phyloP scores from a whole-genome alignment of 768 basidiomycete species.

The Chalciporus chontae region DNA sequence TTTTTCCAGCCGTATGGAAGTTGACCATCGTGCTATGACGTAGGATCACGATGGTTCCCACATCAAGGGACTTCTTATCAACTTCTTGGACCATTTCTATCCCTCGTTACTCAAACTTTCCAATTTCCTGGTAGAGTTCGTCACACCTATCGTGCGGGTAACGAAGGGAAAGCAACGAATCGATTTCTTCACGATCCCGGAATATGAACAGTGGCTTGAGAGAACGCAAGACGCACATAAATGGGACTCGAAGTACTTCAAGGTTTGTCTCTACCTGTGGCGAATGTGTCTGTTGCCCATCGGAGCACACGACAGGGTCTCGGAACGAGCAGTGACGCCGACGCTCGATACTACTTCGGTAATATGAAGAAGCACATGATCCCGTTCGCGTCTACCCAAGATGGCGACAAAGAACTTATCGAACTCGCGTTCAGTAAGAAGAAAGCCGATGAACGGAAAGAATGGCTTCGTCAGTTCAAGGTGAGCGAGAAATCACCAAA shows the following conservation, averaged over 20 bases:
- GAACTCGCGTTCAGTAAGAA: constrained; percentile 99
- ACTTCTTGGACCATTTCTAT: constrained; percentile 95
- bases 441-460: constrained; percentile 97
- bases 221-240: constrained; percentile 69
- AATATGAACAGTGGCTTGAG: constrained; percentile 92
- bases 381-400: constrained; percentile 76
- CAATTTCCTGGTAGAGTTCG: constrained; percentile 94
- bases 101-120: constrained; percentile 90
- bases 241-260: constrained; percentile 96
- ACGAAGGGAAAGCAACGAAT: constrained; percentile 73
- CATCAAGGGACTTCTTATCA: constrained; percentile 98
- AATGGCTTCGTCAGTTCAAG: constrained; percentile 94
- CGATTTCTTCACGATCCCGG: constrained; percentile 96
- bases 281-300: constrained; percentile 1
- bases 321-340: constrained; percentile 86
- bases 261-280: constrained; percentile 50
- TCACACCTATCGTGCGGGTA: constrained; percentile 96
- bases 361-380: constrained; percentile 94
- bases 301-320: constrained; percentile 64
- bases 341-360: constrained; percentile 90
- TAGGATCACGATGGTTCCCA: constrained; percentile 99
- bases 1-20: background rate
- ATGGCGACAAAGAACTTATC: constrained; percentile 84
- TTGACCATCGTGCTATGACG: background rate
- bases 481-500: constrained; percentile 34